phyloP scores from a whole-genome alignment of 768 basidiomycete species.

The Pleurotus citrinopileatus region DNA sequence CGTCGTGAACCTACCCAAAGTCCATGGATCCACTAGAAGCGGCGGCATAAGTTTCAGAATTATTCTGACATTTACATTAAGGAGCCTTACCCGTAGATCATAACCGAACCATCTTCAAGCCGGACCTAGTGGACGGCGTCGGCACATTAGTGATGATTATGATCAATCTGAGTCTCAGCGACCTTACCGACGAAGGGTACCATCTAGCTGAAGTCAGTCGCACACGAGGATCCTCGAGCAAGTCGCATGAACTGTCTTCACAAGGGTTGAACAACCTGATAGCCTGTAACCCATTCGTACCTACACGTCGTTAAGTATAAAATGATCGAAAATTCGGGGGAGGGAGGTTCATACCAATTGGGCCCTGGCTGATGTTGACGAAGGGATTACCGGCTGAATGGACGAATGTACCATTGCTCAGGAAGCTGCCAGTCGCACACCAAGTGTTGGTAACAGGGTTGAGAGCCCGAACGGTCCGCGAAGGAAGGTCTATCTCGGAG shows the following conservation, averaged over 20 bases:
- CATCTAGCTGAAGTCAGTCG: conserved; percentile 36
- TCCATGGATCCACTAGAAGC: conserved; percentile 8
- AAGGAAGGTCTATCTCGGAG: conserved; percentile 38
- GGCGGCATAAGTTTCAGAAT: background rate
- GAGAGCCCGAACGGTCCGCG: conserved; percentile 32
- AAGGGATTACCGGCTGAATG: conserved; percentile 16
- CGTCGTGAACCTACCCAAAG: conserved; percentile 10
- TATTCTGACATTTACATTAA: background rate
- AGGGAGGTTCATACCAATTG: background rate
- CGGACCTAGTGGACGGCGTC: conserved; percentile 11
- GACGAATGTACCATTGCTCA: conserved; percentile 40
- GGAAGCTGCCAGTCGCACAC: conserved; percentile 39
- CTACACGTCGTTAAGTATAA: conserved; percentile 8
- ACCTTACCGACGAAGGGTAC: conserved; percentile 37
- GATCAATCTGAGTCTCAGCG: background rate
- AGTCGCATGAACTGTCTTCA: conserved; percentile 26
- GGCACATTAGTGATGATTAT: background rate
- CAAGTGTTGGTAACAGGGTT: conserved; percentile 34
- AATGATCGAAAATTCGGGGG: background rate
- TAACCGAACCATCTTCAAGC: conserved; percentile 19
- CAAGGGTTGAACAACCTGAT: conserved; percentile 39
- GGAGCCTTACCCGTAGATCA: conserved; percentile 14
- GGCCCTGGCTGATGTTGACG: conserved; percentile 12
- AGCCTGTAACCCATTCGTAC: conserved; percentile 28
- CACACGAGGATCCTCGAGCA: conserved; percentile 33